These are phyloP conservation scores for Xylaria grammica DNA, from an alignment of 495 filamentous ascomycete genomes.

Conservation along the genomic window DNA sequence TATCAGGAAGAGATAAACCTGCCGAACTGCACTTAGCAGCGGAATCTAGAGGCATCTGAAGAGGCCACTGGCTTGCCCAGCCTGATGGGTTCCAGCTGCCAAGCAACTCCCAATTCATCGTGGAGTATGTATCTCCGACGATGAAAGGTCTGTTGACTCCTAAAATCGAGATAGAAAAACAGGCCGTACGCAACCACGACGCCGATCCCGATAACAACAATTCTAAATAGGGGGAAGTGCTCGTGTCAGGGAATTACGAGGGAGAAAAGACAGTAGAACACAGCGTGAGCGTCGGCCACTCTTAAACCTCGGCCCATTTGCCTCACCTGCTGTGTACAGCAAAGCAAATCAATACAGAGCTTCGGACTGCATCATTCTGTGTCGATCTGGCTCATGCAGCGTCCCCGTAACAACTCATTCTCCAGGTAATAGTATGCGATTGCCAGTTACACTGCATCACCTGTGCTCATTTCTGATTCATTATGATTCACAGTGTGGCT, in stretches of 20 bases:
- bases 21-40: background rate
- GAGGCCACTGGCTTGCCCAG: conserved; percentile 14
- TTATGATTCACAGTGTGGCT: conserved; percentile 11
- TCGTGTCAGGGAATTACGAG: background rate
- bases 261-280: background rate
- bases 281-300: background rate
- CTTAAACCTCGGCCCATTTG: conserved; percentile 2
- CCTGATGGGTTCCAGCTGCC: conserved; percentile 7
- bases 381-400: background rate
- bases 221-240: background rate
- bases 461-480: conserved; percentile 11
- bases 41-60: conserved; percentile 3
- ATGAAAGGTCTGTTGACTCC: background rate
- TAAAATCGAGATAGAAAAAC: background rate
- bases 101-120: conserved; percentile 14
- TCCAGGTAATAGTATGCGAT: background rate
- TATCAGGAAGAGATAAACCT: conserved; percentile 10
- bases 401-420: background rate
- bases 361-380: background rate
- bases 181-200: background rate
- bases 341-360: background rate
- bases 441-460: background rate
- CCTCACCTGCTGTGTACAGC: background rate
- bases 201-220: background rate
- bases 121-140: background rate